phyloP scores from a whole-genome alignment of 306 rosid genomes.

The Malus asiatica region DNA sequence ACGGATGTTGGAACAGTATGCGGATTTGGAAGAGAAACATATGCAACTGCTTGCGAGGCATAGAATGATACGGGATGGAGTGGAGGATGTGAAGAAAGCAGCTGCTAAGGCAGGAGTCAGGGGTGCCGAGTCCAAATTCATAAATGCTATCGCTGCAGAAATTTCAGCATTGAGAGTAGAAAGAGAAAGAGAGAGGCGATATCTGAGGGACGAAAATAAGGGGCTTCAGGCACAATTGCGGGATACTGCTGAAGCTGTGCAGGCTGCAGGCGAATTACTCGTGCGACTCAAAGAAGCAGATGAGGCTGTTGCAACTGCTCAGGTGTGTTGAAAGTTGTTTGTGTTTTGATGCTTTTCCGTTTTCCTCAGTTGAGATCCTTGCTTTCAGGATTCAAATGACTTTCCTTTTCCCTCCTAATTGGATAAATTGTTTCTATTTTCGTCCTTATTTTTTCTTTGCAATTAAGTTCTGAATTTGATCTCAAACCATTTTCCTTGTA shows the following conservation, averaged over 20 bases:
- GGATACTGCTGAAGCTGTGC: slow-evolving; percentile 98
- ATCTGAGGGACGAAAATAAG: slow-evolving; percentile 76
- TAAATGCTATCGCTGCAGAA: slow-evolving; percentile 94
- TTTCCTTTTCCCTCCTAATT: not conserved
- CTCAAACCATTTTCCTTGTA: not conserved
- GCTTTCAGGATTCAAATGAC: not conserved
- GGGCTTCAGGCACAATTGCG: slow-evolving; percentile 92
- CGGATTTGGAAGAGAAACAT: slow-evolving; percentile 96
- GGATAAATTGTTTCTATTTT: not conserved
- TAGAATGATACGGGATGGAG: slow-evolving; percentile 78
- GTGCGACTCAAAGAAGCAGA: slow-evolving; percentile 91
- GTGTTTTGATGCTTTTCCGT: not conserved
- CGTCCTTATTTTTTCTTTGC: not conserved
- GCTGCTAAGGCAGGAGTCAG: slow-evolving; percentile 88
- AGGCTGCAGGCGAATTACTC: slow-evolving; percentile 97
- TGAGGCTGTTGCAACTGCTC: slow-evolving; percentile 66
- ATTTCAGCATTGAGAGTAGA: slow-evolving; percentile 78
- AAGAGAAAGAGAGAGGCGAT: slow-evolving; percentile 78
- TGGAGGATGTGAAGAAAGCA: slow-evolving; percentile 90
- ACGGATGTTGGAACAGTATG: slow-evolving; percentile 82
- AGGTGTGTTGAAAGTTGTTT: slow-evolving; percentile 48
- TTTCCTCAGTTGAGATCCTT: not conserved
- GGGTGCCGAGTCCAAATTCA: slow-evolving; percentile 90
- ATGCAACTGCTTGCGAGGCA: slow-evolving; percentile 81
- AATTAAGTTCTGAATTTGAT: not conserved